Evolutionary conservation across 208 protist genomes (phyloP).

Genomic region (Crithidia brevicula): DNA sequence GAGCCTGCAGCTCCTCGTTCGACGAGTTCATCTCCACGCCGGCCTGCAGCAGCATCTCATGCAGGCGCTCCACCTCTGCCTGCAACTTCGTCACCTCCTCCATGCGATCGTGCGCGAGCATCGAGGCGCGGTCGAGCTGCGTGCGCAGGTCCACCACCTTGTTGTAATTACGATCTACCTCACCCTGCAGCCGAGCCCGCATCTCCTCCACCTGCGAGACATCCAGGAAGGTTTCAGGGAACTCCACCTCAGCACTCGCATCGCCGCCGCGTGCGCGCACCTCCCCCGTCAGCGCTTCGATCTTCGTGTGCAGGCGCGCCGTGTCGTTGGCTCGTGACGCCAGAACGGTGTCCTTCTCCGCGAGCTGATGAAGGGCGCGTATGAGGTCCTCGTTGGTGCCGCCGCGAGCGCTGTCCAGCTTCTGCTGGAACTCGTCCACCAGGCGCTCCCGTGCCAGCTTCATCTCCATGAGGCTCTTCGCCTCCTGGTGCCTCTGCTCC

Average conservation of each 20-base stretch:
- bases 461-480: conserved; percentile 76
- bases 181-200: conserved; percentile 50
- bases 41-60: conserved; percentile 41
- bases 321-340: conserved; percentile 86
- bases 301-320: conserved; percentile 69
- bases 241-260: conserved; percentile 39
- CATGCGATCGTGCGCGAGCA: conserved; percentile 58
- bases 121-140: conserved; percentile 74
- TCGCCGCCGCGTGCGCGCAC: conserved; percentile 55
- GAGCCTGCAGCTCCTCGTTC: conserved; percentile 44
- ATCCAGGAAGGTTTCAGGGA: conserved; percentile 77
- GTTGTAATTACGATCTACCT: conserved; percentile 61
- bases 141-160: conserved; percentile 76
- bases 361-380: conserved; percentile 60
- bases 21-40: conserved; percentile 46
- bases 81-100: conserved; percentile 56
- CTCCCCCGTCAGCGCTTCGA: conserved; percentile 69
- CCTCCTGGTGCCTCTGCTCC: conserved; percentile 82
- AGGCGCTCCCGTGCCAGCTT: conserved; percentile 74
- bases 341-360: conserved; percentile 82
- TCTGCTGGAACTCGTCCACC: conserved; percentile 88
- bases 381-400: conserved; percentile 85
- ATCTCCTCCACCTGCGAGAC: conserved; percentile 89
- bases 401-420: conserved; percentile 73
- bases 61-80: conserved; percentile 46